These are phyloP conservation scores for Mycena indigotica DNA, from an alignment of 768 basidiomycete genomes.

Conservation along the genomic window DNA sequence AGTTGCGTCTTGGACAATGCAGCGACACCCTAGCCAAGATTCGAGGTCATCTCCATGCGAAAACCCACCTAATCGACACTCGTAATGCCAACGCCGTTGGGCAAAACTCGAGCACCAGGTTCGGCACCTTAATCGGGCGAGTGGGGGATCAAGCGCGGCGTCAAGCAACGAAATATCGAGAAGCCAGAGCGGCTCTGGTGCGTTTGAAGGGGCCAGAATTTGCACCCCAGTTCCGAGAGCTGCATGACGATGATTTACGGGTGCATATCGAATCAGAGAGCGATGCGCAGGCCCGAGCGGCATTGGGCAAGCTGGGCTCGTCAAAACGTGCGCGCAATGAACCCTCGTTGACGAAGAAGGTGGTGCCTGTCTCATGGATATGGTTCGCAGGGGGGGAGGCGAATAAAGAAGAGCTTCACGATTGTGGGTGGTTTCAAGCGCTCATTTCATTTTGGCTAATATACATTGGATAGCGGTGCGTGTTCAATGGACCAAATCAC, in stretches of 20 bases:
- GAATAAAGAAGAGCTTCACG: too few species aligned
- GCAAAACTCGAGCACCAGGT: background rate
- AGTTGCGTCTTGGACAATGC: conserved; percentile 6
- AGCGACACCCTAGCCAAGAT: conserved; percentile 1
- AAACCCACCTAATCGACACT: conserved; percentile 4
- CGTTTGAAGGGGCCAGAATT: background rate
- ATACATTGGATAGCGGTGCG: conserved; percentile 6
- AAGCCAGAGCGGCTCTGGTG: background rate
- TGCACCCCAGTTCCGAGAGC: conserved; percentile 5
- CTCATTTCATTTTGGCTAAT: background rate
- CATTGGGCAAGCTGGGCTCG: too few species aligned
- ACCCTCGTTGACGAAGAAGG: background rate
- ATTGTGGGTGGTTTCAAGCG: background rate
- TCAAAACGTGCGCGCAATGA: background rate
- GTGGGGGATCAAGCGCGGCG: conserved; percentile 3
- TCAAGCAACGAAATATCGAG: conserved; percentile 1
- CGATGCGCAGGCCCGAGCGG: background rate
- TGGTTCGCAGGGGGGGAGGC: too few species aligned
- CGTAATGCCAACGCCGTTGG: too few species aligned
- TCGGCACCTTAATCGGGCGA: conserved; percentile 2
- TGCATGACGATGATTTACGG: too few species aligned
- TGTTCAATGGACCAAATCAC: conserved; percentile 25
- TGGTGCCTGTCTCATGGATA: too few species aligned
- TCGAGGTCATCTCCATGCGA: conserved; percentile 8
- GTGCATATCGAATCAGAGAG: background rate